Base-by-base conservation (phyloP, 805 yeast genomes). In the Suhomyces sp. region DNA sequence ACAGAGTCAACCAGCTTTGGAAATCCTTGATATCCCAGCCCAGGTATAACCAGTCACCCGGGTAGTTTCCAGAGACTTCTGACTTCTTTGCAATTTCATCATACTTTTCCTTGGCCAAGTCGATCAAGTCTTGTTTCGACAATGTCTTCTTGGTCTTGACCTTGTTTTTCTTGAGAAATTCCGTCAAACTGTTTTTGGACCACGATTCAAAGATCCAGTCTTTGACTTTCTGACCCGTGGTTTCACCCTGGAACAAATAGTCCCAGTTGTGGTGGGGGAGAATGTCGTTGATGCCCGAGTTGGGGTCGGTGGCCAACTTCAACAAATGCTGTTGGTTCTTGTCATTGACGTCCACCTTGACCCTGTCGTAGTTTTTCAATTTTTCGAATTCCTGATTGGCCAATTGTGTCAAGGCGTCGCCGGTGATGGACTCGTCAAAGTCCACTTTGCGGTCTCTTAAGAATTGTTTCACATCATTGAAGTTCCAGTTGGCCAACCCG, bases 151-250 rank as follows among this genome's bases (percentile, higher is more conserved):
- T 46, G 28, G 46, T 44, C 35, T 55, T 53, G 27, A 70, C 44
- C 19, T 58, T 54, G 36, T 63, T 44, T 28, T 47, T 48, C 25
- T 56, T 49, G 38, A 70, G 50, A 25, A 65, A 52, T 20, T 45
- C 48, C 32, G 58, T 50, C 45, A 73, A 47, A 18, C 58, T 59
- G 9, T 47, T 44, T 10, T 46, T 36, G 4, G 67, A 51, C 78
- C 78, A 73, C 11, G 76, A 63, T 15, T 60, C 61, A 40, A 76
- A 74, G n/a, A 74, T 40, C 80, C 80, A 76, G 17, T 63, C 65
- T 22, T 47, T 44, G 19, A 52, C 34, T 10, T 33, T 25, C n/a
- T 30, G 27, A 28, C 35, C 34, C 19, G 31, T 19, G 5, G 30
- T 36, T 14, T 36, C 18, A 19, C 26, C 11, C 18, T 39, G 19